Evolutionary conservation across 768 basidiomycete species (phyloP).

Genomic region (Hirschioporus abietinus): DNA sequence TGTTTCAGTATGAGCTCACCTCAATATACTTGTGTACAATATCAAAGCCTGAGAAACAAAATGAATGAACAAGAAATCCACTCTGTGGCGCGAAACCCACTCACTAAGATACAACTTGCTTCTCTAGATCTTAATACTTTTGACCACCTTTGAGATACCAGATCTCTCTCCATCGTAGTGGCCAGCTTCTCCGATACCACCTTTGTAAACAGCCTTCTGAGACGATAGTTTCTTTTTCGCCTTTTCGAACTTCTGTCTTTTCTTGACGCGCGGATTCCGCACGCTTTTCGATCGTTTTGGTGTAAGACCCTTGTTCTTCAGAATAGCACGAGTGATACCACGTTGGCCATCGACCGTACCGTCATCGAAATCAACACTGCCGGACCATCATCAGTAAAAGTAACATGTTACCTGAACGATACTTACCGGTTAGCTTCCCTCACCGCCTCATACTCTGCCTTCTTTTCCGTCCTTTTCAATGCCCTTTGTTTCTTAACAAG

Average conservation of each 20-base stretch:
- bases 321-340: conserved; percentile 82
- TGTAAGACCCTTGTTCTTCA: conserved; percentile 92
- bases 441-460: conserved; percentile 70
- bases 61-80: background rate
- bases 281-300: conserved; percentile 84
- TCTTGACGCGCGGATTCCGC: conserved; percentile 97
- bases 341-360: conserved; percentile 67
- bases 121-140: conserved; percentile 49
- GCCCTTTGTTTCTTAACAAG: conserved; percentile 73
- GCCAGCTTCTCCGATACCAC: conserved; percentile 64
- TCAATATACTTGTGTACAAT: background rate
- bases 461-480: conserved; percentile 73
- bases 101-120: conserved; percentile 3
- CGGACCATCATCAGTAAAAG: conserved; percentile 9
- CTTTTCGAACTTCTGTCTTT: conserved; percentile 87
- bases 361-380: conserved; percentile 31
- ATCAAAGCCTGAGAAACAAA: background rate
- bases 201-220: conserved; percentile 90
- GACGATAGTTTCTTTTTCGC: conserved; percentile 89
- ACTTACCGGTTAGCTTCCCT: conserved; percentile 54
- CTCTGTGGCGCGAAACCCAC: background rate
- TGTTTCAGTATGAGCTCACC: background rate
- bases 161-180: conserved; percentile 91
- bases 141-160: conserved; percentile 88
- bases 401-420: conserved; percentile 2